These are phyloP conservation scores for Gossypium trilobum DNA, from an alignment of 441 rosid genomes.

Conservation along the genomic window DNA sequence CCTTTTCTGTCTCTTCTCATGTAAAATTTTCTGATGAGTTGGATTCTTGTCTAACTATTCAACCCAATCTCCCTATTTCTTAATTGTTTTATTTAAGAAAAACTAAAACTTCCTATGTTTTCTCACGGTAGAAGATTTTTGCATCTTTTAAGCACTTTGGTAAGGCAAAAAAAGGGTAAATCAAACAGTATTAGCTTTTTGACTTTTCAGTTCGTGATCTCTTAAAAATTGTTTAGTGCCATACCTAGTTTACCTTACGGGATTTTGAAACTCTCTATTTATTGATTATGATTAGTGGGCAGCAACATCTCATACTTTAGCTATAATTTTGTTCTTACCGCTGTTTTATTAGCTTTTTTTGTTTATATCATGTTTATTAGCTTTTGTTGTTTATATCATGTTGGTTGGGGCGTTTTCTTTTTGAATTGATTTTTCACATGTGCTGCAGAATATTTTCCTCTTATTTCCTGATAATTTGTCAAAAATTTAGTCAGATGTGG, in stretches of 20 bases:
- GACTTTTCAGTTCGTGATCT: background rate
- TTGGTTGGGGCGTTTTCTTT: no score
- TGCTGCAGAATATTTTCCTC: background rate
- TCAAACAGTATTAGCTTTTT: background rate
- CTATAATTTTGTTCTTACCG: background rate
- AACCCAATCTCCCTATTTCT: background rate
- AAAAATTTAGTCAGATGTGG: background rate
- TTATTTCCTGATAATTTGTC: background rate
- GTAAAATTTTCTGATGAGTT: background rate
- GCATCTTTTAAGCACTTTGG: background rate
- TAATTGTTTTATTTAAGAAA: background rate
- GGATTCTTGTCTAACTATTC: background rate
- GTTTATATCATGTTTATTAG: background rate
- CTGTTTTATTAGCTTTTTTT: background rate
- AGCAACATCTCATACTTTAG: background rate
- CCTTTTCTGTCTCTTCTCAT: background rate
- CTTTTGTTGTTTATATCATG: background rate
- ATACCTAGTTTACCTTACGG: background rate
- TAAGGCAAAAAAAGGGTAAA: background rate
- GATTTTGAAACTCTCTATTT: background rate
- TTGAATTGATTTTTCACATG: background rate
- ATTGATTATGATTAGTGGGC: background rate
- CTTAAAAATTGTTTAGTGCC: background rate
- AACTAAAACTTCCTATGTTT: background rate
- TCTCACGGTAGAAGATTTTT: background rate